Conservation (phyloP, 345 rosid species). For the Eutrema japonicum region DNA sequence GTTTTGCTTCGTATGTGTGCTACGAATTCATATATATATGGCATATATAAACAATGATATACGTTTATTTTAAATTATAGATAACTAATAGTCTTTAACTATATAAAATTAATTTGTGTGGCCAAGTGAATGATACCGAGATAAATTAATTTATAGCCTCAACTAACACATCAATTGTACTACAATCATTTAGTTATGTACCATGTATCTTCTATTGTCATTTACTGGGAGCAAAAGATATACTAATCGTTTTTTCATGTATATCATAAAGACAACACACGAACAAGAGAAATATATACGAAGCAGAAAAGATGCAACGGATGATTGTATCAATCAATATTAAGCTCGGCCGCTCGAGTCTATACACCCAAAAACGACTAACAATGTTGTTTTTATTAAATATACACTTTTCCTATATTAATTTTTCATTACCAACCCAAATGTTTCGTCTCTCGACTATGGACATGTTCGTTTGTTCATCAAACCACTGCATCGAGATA, state of each 20-base stretch:
- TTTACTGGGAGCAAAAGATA: background rate
- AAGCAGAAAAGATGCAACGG: constrained; percentile 7
- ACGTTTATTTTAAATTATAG: background rate
- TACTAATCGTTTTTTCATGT: background rate
- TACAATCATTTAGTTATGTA: background rate
- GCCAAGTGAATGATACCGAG: background rate
- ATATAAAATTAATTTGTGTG: background rate
- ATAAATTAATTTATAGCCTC: constrained; percentile 3
- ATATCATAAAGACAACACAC: background rate
- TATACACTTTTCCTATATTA: background rate
- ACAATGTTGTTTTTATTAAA: background rate
- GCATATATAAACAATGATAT: background rate
- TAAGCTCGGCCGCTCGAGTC: no score
- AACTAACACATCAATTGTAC: background rate
- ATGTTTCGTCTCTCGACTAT: no score
- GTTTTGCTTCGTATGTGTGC: background rate
- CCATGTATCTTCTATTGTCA: background rate
- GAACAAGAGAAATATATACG: background rate
- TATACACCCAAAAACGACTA: background rate
- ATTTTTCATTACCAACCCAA: background rate
- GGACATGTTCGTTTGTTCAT: no score
- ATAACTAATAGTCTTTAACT: background rate
- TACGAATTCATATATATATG: no score
- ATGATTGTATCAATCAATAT: background rate
- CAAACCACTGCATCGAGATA: no score